Evolutionary conservation across 2,329 filamentous ascomycete genomes (phyloP), one percentile per base, ranked within the genome.

Genomic region (Pyrenochaeta sp.): DNA sequence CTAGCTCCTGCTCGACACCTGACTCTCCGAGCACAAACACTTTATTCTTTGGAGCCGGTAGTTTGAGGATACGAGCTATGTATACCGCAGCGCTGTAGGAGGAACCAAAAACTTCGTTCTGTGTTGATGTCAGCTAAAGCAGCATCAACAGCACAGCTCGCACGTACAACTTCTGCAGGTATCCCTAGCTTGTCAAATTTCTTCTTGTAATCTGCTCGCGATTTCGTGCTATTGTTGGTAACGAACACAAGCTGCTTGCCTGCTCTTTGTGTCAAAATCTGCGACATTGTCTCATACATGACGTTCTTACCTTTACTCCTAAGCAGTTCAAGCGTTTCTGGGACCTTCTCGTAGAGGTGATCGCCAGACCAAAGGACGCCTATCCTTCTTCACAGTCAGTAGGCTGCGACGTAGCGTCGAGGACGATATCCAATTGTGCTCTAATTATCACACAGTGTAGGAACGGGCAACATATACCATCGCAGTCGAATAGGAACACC

Each of bases 181-280:
- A 99, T 97, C 41, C 90, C 90, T 73, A 97, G 84, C 48, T 80
- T 80, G 41, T 90, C 86, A 55, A 99, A 88, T 73, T 98, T 99
- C 81, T 94, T 92, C 75, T 90, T 89, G 78, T 99, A 99, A 74
- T 97, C 92, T 44, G 85, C 82, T 51, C 95, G 90, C 10, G 94
- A 97, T 76, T 99, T 99, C 51, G 95, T 98, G 71, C 92, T 97
- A 81, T 99, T 99, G 81, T 99, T 99, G 35, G 95, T 99, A 46
- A 99, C 95, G 73, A 99, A 99, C 49, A 99, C 88, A 30, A 95
- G 85, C 73, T 89, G 89, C 78, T 99, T 99, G 72, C 91, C 93
- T 95, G 23, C 0, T 18, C 21, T 14, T 12, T 3, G 32, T 14
- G 29, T 39, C 20, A 41, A 35, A 1, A 2, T 4, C 9, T 23